Evolutionary conservation across 2,329 filamentous ascomycete genomes (phyloP).

Genomic region (Helicocarpus griseus): DNA sequence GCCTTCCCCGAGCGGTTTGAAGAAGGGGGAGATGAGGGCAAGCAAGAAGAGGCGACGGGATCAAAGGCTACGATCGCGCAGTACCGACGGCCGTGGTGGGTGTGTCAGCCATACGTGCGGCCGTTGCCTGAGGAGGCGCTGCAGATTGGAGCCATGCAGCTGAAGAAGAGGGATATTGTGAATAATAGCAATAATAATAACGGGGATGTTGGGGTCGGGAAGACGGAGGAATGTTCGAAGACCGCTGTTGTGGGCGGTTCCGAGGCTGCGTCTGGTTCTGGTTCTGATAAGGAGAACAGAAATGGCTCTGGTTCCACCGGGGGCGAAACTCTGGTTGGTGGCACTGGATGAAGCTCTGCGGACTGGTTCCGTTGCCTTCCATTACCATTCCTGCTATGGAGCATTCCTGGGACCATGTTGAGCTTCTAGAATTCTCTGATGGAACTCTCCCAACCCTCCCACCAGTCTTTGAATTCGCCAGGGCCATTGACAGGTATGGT

Average conservation of each 20-base stretch:
- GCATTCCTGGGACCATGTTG: too few species aligned
- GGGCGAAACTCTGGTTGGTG: background rate
- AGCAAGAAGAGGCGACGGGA: constrained; percentile 26
- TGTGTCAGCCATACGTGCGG: constrained; percentile 77
- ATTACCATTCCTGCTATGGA: too few species aligned
- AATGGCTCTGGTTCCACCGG: background rate
- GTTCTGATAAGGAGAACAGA: constrained; percentile 5
- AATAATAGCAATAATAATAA: background rate
- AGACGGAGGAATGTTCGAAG: too few species aligned
- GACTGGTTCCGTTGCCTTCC: too few species aligned
- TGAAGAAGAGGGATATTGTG: constrained; percentile 55
- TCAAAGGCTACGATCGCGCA: constrained; percentile 55
- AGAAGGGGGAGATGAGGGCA: constrained; percentile 21
- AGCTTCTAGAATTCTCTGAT: too few species aligned
- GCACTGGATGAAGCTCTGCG: background rate
- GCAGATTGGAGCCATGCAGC: constrained; percentile 64
- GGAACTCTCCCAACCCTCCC: too few species aligned
- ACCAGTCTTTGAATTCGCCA: too few species aligned
- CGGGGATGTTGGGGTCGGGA: background rate
- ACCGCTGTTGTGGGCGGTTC: too few species aligned
- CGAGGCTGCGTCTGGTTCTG: too few species aligned
- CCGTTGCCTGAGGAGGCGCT: constrained; percentile 81
- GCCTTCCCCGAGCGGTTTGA: constrained; percentile 30
- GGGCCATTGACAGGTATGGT: too few species aligned
- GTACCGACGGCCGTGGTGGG: constrained; percentile 79